Evolutionary conservation across 2,329 filamentous ascomycete genomes (phyloP).

Genomic region (Neonectria magnoliae): DNA sequence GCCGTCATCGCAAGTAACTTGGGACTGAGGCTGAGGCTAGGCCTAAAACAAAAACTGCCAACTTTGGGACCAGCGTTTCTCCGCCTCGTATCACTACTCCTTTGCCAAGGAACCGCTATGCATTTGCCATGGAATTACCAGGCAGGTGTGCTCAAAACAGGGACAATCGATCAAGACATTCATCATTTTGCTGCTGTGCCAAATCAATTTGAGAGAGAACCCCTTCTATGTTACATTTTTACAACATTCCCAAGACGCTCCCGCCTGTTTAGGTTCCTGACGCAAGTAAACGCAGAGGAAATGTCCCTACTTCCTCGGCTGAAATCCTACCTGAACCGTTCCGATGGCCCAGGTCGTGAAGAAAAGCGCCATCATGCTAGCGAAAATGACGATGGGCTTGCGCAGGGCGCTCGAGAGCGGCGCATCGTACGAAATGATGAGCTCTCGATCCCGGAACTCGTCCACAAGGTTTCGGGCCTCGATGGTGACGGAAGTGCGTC

Average conservation of each 20-base stretch:
- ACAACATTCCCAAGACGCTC: constrained; percentile 31
- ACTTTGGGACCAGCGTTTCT: neutral
- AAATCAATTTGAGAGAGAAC: constrained; percentile 22
- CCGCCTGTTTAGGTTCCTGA: constrained; percentile 9
- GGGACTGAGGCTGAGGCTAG: constrained; percentile 8
- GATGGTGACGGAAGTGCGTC: constrained; percentile 83
- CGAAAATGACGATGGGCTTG: constrained; percentile 87
- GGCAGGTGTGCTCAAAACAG: neutral
- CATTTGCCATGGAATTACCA: neutral
- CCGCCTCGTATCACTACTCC: neutral
- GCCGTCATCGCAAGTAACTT: constrained; percentile 5
- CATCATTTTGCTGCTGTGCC: constrained; percentile 11
- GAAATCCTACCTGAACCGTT: constrained; percentile 83
- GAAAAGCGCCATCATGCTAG: constrained; percentile 79
- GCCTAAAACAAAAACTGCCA: neutral
- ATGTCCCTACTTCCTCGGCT: constrained; percentile 53
- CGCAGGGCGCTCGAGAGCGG: constrained; percentile 77
- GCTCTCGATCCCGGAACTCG: constrained; percentile 83
- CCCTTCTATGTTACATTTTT: constrained; percentile 41
- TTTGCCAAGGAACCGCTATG: neutral
- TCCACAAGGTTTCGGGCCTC: constrained; percentile 89
- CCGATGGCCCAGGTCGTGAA: constrained; percentile 78
- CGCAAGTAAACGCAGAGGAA: constrained; percentile 9
- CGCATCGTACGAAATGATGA: constrained; percentile 91
- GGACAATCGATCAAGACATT: constrained; percentile 7